phyloP scores from a whole-genome alignment of 2,329 filamentous ascomycete genomes.

The Anisogramma anomala region DNA sequence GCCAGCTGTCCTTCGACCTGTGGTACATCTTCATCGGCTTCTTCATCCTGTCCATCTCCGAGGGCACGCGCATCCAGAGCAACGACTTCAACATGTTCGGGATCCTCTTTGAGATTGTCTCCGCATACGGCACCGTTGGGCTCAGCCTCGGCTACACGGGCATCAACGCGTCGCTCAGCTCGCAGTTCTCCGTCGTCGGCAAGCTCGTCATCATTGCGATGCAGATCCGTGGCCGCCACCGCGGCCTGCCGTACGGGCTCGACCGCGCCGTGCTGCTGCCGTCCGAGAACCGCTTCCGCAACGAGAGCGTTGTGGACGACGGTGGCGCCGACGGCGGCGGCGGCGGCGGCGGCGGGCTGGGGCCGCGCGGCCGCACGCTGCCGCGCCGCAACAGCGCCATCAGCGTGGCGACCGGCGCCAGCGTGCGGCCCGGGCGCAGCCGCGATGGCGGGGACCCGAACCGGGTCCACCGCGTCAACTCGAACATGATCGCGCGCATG shows the following conservation, averaged over 20 bases:
- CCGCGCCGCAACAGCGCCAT: slow-evolving; percentile 26
- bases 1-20: slow-evolving; percentile 90
- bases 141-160: slow-evolving; percentile 71
- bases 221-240: slow-evolving; percentile 58
- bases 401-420: slow-evolving; percentile 19
- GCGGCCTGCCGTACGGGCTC: slow-evolving; percentile 55
- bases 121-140: slow-evolving; percentile 89
- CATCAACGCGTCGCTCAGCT: slow-evolving; percentile 69
- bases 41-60: slow-evolving; percentile 84
- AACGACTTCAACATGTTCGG: slow-evolving; percentile 56
- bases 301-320: slow-evolving; percentile 39
- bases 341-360: slow-evolving; percentile 27
- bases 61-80: slow-evolving; percentile 58
- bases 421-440: slow-evolving; percentile 23
- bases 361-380: slow-evolving; percentile 16
- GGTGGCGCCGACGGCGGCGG: slow-evolving; percentile 32
- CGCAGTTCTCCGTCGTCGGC: slow-evolving; percentile 64
- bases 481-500: slow-evolving; percentile 34
- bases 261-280: slow-evolving; percentile 50
- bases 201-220: slow-evolving; percentile 59
- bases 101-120: slow-evolving; percentile 74
- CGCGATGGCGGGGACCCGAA: slow-evolving; percentile 18
- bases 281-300: slow-evolving; percentile 43
- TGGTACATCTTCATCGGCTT: slow-evolving; percentile 95
- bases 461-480: slow-evolving; percentile 24